Evolutionary conservation across 106 monocot genomes (phyloP).

Genomic region (Phalaenopsis aphrodite): DNA sequence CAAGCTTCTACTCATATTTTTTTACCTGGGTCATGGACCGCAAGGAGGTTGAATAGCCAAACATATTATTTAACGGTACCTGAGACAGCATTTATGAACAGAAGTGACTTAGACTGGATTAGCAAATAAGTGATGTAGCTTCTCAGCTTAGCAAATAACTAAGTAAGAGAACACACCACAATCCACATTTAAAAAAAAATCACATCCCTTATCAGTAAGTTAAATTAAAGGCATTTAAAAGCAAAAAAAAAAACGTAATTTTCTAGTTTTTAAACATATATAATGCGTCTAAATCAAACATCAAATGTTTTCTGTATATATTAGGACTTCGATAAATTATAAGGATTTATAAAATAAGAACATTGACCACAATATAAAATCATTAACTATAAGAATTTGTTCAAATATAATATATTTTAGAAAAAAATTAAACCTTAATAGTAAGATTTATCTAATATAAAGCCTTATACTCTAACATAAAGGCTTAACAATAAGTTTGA

Average conservation of each 20-base stretch:
- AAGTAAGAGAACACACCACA: not conserved
- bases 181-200: not conserved
- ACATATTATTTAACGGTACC: slow-evolving; percentile 99
- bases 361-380: not conserved
- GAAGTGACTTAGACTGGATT: not conserved
- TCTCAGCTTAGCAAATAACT: not conserved
- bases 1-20: not conserved
- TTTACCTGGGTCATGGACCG: slow-evolving; percentile 96
- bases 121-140: not conserved
- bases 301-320: too few species aligned
- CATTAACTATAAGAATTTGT: not conserved
- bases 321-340: not conserved
- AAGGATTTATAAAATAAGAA: not conserved
- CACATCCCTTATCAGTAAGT: not conserved
- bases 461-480: too few species aligned
- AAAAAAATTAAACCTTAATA: too few species aligned
- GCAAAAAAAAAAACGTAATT: too few species aligned
- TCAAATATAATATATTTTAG: not conserved
- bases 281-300: too few species aligned
- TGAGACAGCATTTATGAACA: slow-evolving; percentile 18
- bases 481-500: too few species aligned
- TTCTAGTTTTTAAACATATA: too few species aligned
- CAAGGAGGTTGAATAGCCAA: slow-evolving; percentile 88
- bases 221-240: not conserved
- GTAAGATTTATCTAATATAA: too few species aligned